These are phyloP conservation scores for Fonsecaea erecta DNA, from an alignment of 2,329 filamentous ascomycete species.

Conservation along the genomic window DNA sequence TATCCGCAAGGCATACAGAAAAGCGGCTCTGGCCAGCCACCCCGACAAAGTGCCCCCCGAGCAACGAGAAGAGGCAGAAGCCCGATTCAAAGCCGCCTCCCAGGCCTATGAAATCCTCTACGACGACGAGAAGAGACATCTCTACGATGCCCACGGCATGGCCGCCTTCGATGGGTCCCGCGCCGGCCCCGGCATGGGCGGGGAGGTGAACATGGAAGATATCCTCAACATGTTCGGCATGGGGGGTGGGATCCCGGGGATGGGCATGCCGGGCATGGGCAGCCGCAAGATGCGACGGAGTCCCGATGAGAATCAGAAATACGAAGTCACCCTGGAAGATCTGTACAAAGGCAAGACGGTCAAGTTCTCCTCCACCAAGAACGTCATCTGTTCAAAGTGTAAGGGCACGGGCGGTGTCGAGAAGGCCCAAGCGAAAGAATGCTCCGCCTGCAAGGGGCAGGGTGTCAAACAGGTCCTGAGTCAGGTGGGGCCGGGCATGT, in stretches of 20 bases:
- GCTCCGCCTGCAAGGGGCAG: constrained; percentile 80
- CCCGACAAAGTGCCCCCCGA: constrained; percentile 94
- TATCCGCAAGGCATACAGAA: constrained; percentile 75
- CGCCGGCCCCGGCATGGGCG: constrained; percentile 64
- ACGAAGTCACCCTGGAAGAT: constrained; percentile 89
- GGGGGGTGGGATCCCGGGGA: constrained; percentile 55
- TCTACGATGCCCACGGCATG: constrained; percentile 97
- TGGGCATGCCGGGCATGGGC: constrained; percentile 60
- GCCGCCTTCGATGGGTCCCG: constrained; percentile 83
- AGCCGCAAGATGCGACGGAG: constrained; percentile 71
- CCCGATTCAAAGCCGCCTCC: constrained; percentile 88
- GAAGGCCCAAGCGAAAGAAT: constrained; percentile 81
- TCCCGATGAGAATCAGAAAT: constrained; percentile 83
- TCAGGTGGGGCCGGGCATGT: constrained; percentile 83
- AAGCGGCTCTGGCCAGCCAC: constrained; percentile 86
- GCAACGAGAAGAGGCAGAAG: constrained; percentile 81
- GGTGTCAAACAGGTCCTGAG: constrained; percentile 77
- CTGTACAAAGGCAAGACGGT: constrained; percentile 98
- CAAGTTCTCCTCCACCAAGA: constrained; percentile 94
- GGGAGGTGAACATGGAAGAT: constrained; percentile 77
- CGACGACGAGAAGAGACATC: constrained; percentile 88
- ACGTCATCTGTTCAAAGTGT: constrained; percentile 84
- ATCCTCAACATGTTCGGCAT: constrained; percentile 74
- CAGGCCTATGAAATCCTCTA: constrained; percentile 97
- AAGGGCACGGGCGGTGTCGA: constrained; percentile 90